A percentile compares a stretch with the other conserved stretches of the same genome.
Conservation (phyloP, 306 rosid genomes). For the Parietaria judaica region DNA sequence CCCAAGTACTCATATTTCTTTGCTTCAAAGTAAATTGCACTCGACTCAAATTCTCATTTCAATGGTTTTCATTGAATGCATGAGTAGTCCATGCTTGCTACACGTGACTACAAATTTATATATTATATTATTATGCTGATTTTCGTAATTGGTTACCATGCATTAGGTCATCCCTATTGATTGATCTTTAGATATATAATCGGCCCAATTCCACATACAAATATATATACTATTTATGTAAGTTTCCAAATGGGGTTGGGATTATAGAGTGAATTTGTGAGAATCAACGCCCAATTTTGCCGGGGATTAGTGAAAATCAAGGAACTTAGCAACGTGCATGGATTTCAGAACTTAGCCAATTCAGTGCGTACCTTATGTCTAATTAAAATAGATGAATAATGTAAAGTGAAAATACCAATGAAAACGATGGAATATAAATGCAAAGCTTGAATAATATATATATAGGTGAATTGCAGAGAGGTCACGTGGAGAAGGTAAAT, state of each 20-base stretch:
- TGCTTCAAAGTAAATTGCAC: constrained; percentile 1
- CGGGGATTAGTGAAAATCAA: constrained; percentile 25
- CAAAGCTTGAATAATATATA: constrained; percentile 28
- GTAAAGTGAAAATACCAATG: constrained; percentile 28
- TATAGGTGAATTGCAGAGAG: constrained; percentile 20
- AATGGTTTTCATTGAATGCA: not conserved
- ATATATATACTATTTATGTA: too few relatives aligned
- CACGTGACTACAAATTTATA: constrained; percentile 3
- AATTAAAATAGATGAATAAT: constrained; percentile 17
- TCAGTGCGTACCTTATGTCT: constrained; percentile 40
- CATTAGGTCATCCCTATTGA: not conserved
- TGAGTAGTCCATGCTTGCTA: constrained; percentile 3
- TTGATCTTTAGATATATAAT: not conserved
- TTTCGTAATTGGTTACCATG: not conserved
- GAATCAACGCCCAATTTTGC: constrained; percentile 22
- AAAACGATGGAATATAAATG: constrained; percentile 7
- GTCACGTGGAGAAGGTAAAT: constrained; percentile 47
- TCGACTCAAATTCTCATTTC: constrained; percentile 3
- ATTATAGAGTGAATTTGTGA: not conserved
- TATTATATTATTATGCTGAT: not conserved
- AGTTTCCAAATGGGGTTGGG: not conserved
- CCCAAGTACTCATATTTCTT: constrained; percentile 2
- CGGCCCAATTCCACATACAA: not conserved
- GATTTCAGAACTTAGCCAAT: constrained; percentile 39
- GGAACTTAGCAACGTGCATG: constrained; percentile 22